Evolutionary conservation across 441 rosid genomes (phyloP).

Genomic region (Bocquillonia castaneifolia): DNA sequence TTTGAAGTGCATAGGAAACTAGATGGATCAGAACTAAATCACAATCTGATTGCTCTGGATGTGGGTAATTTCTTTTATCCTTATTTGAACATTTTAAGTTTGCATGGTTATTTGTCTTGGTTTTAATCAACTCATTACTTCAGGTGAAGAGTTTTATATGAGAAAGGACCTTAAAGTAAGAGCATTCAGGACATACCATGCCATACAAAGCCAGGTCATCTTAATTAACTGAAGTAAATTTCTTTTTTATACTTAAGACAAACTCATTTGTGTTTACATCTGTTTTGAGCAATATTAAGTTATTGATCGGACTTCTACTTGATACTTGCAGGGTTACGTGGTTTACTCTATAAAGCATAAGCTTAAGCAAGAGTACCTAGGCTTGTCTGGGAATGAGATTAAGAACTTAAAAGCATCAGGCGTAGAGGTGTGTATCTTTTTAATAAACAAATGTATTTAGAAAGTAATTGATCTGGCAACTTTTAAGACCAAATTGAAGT

Average conservation of each 20-base stretch:
- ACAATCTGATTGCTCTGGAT: slow-evolving; percentile 66
- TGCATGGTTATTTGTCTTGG: background rate
- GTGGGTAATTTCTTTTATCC: slow-evolving; percentile 49
- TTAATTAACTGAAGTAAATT: background rate
- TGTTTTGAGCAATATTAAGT: background rate
- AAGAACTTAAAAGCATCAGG: slow-evolving; percentile 73
- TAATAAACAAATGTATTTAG: too few species aligned
- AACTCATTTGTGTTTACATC: slow-evolving; percentile 1
- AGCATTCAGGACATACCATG: slow-evolving; percentile 90
- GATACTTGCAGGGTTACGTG: slow-evolving; percentile 63
- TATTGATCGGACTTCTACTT: slow-evolving; percentile 2
- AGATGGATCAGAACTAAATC: slow-evolving; percentile 71
- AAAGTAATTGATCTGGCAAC: too few species aligned
- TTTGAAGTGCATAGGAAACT: slow-evolving; percentile 68
- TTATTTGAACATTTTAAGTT: background rate
- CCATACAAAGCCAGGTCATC: slow-evolving; percentile 73
- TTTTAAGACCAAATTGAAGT: background rate
- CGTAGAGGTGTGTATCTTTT: slow-evolving; percentile 57
- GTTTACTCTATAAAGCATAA: slow-evolving; percentile 70
- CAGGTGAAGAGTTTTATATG: slow-evolving; percentile 74
- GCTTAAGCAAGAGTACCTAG: slow-evolving; percentile 69
- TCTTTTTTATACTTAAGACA: background rate
- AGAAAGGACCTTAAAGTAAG: slow-evolving; percentile 77
- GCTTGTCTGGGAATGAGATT: slow-evolving; percentile 62
- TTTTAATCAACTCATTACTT: slow-evolving; percentile 23